These are phyloP conservation scores for Penicillium sp. DNA, from an alignment of 2,329 filamentous ascomycete species.

Conservation along the genomic window DNA sequence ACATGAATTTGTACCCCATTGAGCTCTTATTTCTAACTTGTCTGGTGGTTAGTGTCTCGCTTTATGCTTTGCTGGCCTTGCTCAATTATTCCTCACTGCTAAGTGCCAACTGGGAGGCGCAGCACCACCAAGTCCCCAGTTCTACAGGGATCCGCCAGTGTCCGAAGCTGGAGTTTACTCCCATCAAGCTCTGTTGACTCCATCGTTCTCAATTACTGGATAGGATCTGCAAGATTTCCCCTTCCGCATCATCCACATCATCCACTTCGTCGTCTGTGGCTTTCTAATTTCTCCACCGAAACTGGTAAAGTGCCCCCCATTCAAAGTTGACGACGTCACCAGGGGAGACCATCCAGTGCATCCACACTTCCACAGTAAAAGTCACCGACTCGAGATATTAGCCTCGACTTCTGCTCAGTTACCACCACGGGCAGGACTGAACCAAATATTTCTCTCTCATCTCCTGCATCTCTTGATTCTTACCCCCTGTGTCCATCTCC, in stretches of 20 bases:
- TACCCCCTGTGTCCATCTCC: constrained; percentile 17
- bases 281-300: constrained; percentile 9
- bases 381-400: constrained; percentile 6
- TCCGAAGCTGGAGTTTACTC: constrained; percentile 2
- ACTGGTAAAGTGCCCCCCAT: constrained; percentile 7
- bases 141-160: background rate
- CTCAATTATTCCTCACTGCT: background rate
- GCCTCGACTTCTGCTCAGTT: background rate
- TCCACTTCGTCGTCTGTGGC: constrained; percentile 10
- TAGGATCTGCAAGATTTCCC: background rate
- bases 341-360: constrained; percentile 8
- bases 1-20: background rate
- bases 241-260: background rate
- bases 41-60: background rate
- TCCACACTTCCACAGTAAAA: background rate
- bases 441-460: background rate
- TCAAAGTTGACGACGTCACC: constrained; percentile 22
- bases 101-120: constrained; percentile 8
- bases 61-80: background rate
- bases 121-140: background rate
- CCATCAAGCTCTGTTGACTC: constrained; percentile 7
- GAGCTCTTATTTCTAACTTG: background rate
- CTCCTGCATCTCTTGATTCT: constrained; percentile 6
- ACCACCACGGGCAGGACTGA: background rate
- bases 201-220: constrained; percentile 5